Percentiles rank a stretch among this genome's conserved stretches.
Evolutionary conservation across 805 yeast genomes (phyloP).

Genomic region (Hanseniaspora hatyaiensis): DNA sequence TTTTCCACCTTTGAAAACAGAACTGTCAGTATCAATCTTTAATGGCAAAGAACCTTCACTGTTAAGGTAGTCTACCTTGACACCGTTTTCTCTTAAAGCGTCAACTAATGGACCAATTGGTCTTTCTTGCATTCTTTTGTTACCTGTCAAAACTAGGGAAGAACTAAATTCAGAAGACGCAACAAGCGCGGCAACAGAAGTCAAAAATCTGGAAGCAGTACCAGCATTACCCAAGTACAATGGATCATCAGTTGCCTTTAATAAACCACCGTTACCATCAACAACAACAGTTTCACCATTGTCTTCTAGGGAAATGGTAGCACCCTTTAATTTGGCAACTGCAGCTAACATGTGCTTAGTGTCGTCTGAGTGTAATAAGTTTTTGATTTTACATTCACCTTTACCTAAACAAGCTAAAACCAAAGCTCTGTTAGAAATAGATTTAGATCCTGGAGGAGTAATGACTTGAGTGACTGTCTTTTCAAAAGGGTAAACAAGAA

Average conservation of each 20-base stretch:
- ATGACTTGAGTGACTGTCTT: conserved; percentile 33
- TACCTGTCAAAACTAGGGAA: conserved; percentile 70
- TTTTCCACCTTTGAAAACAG: conserved; percentile 68
- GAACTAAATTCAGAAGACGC: conserved; percentile 34
- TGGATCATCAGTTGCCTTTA: conserved; percentile 49
- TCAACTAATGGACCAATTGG: conserved; percentile 95
- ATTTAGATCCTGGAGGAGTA: conserved; percentile 92
- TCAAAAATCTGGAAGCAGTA: conserved; percentile 89
- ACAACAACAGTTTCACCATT: conserved; percentile 82
- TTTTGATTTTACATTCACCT: conserved; percentile 73
- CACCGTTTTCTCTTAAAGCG: conserved; percentile 73
- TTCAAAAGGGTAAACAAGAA: conserved; percentile 50
- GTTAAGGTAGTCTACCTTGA: conserved; percentile 58
- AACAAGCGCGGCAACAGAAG: conserved; percentile 83
- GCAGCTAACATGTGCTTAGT: conserved; percentile 92
- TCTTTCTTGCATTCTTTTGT: conserved; percentile 92
- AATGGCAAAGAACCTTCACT: conserved; percentile 77
- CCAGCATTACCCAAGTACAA: conserved; percentile 95
- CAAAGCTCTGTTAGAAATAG: conserved; percentile 90
- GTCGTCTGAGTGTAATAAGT: conserved; percentile 89
- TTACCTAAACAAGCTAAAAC: conserved; percentile 82
- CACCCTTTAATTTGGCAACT: conserved; percentile 66
- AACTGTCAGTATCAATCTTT: conserved; percentile 52
- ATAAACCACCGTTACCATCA: conserved; percentile 71
- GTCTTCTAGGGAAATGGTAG: conserved; percentile 69